Percentiles rank a stretch among this genome's conserved stretches.
These are phyloP conservation scores for Rosellinia necatrix DNA, from an alignment of 2,329 filamentous ascomycete genomes.

Conservation along the genomic window DNA sequence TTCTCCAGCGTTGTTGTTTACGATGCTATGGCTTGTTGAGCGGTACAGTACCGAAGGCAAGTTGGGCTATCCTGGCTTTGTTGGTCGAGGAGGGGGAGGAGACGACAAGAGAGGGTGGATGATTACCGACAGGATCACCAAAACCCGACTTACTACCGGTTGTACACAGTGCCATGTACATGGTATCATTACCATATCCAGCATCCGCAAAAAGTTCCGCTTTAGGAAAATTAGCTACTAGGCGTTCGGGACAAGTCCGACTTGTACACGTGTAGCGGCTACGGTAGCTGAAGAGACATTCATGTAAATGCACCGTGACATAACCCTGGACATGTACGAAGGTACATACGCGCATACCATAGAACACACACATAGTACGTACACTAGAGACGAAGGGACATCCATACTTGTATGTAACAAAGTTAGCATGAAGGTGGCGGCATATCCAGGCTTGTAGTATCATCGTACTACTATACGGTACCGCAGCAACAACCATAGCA, in stretches of 20 bases:
- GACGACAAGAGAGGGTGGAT: not conserved
- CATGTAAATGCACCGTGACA: not conserved
- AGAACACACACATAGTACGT: too few species aligned
- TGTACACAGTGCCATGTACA: not conserved
- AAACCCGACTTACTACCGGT: not conserved
- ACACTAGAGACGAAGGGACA: too few species aligned
- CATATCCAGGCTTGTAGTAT: too few species aligned
- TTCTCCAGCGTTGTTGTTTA: not conserved
- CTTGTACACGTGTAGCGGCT: too few species aligned
- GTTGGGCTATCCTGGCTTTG: too few species aligned
- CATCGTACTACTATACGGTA: too few species aligned
- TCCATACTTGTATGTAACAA: too few species aligned
- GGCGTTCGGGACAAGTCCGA: constrained; percentile 17
- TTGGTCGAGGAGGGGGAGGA: not conserved
- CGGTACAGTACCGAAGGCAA: too few species aligned
- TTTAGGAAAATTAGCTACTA: constrained; percentile 17
- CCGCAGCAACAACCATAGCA: too few species aligned
- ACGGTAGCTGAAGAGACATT: constrained; percentile 11
- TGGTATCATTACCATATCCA: not conserved
- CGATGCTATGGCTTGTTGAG: too few species aligned
- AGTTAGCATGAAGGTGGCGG: too few species aligned
- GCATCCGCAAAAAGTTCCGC: constrained; percentile 8
- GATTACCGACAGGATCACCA: not conserved
- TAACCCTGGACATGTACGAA: not conserved
- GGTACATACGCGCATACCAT: not conserved